Evolutionary conservation across 306 rosid species (phyloP).

Genomic region (Cucumis hystrix): DNA sequence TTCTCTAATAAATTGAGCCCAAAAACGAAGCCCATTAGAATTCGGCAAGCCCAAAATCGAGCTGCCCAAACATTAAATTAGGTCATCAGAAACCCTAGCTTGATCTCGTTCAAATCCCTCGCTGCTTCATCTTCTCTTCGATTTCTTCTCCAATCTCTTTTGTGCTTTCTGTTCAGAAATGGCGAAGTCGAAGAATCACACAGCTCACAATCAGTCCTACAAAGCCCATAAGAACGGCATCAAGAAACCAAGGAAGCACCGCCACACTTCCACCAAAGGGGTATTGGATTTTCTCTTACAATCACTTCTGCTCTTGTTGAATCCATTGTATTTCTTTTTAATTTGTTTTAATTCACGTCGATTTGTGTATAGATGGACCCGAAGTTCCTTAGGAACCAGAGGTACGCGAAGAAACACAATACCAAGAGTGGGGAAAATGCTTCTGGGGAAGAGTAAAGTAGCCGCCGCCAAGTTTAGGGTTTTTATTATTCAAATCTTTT

Average conservation of each 20-base stretch:
- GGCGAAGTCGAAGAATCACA: constrained; percentile 92
- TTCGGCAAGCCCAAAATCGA: too few species aligned
- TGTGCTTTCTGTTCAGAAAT: not conserved
- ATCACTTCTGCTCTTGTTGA: not conserved
- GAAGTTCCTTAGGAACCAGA: constrained; percentile 94
- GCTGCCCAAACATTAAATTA: not conserved
- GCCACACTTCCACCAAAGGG: constrained; percentile 94
- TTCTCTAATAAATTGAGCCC: too few species aligned
- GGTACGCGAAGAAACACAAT: constrained; percentile 99
- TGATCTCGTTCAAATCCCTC: too few species aligned
- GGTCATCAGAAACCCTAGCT: not conserved
- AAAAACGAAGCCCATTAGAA: too few species aligned
- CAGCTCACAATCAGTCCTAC: constrained; percentile 93
- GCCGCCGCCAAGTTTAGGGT: not conserved
- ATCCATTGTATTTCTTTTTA: too few species aligned
- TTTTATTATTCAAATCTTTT: not conserved
- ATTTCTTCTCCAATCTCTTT: not conserved
- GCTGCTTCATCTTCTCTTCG: too few species aligned
- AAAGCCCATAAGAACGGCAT: constrained; percentile 39
- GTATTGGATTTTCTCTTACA: constrained; percentile 5
- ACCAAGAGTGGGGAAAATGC: constrained; percentile 38
- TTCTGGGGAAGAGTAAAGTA: constrained; percentile 53
- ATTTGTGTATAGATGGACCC: constrained; percentile 69
- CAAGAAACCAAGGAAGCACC: constrained; percentile 70
- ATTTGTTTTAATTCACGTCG: not conserved